phyloP scores from a whole-genome alignment of 768 basidiomycete species.

The Pulveroboletus sp. region DNA sequence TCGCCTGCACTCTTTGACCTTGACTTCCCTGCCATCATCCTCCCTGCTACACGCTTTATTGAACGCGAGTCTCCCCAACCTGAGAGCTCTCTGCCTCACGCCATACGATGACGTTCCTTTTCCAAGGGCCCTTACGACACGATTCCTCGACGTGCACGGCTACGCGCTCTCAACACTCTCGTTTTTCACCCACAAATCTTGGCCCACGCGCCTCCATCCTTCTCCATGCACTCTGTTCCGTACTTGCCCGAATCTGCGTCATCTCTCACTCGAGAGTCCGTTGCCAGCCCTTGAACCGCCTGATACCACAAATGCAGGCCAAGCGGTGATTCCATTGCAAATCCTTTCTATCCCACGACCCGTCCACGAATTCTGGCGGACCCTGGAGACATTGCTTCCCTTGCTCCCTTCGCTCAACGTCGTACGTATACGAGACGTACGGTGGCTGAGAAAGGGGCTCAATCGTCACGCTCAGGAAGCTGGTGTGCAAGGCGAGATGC shows the following conservation, averaged over 20 bases:
- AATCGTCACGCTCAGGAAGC: slow-evolving; percentile 61
- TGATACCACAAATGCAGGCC: slow-evolving; percentile 22
- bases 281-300: slow-evolving; percentile 48
- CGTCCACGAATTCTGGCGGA: slow-evolving; percentile 49
- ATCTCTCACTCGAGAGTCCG: slow-evolving; percentile 70
- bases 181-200: slow-evolving; percentile 65
- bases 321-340: slow-evolving; percentile 40
- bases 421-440: slow-evolving; percentile 62
- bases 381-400: slow-evolving; percentile 53
- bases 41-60: slow-evolving; percentile 60
- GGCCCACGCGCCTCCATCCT: slow-evolving; percentile 57
- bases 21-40: slow-evolving; percentile 66
- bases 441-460: slow-evolving; percentile 70
- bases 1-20: slow-evolving; percentile 52
- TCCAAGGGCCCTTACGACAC: slow-evolving; percentile 52
- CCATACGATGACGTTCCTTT: slow-evolving; percentile 68
- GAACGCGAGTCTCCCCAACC: slow-evolving; percentile 53
- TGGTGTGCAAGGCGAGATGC: slow-evolving; percentile 79
- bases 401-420: slow-evolving; percentile 52
- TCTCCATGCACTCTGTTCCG: slow-evolving; percentile 47
- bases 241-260: slow-evolving; percentile 53
- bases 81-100: slow-evolving; percentile 64
- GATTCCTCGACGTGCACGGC: slow-evolving; percentile 61
- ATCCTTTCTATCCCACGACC: slow-evolving; percentile 79
- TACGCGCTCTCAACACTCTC: slow-evolving; percentile 53